phyloP scores from a whole-genome alignment of 257 asterid species.

The Solanum tarapatanum region DNA sequence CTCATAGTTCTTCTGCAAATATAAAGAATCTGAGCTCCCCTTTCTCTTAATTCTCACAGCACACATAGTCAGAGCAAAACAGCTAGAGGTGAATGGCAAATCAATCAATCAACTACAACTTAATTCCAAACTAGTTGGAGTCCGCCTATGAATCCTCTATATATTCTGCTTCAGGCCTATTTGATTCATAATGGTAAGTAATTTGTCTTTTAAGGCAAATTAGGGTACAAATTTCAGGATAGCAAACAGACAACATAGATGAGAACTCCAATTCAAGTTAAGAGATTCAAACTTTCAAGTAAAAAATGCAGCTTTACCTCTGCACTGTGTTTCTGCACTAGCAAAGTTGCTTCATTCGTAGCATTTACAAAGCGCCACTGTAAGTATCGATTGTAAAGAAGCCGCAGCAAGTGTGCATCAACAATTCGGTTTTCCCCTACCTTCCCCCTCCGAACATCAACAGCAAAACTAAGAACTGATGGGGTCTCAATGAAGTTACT shows the following conservation, averaged over 20 bases:
- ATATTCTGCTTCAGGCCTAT: not conserved
- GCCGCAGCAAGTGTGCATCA: constrained; percentile 80
- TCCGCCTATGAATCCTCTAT: not conserved
- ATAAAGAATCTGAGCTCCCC: not conserved
- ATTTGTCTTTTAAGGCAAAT: not conserved
- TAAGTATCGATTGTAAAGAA: constrained; percentile 77
- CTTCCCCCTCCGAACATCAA: constrained; percentile 86
- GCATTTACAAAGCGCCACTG: constrained; percentile 94
- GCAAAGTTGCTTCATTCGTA: constrained; percentile 55
- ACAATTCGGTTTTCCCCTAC: constrained; percentile 75
- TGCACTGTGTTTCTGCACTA: constrained; percentile 61
- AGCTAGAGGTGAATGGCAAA: not conserved
- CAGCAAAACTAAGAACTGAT: constrained; percentile 90
- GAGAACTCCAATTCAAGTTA: not conserved
- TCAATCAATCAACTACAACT: not conserved
- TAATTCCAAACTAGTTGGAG: not conserved
- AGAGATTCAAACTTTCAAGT: not conserved
- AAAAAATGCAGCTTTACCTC: constrained; percentile 47
- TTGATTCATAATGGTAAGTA: not conserved
- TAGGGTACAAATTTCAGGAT: not conserved
- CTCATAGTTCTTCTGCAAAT: not conserved
- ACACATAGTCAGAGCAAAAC: not conserved
- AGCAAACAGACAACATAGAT: not conserved
- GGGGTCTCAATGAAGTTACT: constrained; percentile 65
- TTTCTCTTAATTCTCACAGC: not conserved